Evolutionary conservation across 768 basidiomycete species (phyloP).

Genomic region (Boletus sensibilis): DNA sequence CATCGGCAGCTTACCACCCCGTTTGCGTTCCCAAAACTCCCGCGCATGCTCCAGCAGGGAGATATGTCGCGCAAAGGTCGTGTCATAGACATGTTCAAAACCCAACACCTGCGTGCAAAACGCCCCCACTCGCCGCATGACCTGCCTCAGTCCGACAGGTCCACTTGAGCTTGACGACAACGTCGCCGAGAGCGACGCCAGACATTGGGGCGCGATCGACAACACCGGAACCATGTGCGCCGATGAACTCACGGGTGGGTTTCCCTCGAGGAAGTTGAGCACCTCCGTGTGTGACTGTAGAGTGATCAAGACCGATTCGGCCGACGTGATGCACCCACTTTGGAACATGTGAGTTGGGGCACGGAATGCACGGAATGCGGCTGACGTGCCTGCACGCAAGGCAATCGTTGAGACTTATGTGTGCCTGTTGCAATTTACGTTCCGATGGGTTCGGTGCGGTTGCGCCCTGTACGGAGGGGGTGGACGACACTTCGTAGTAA

Average conservation of each 20-base stretch:
- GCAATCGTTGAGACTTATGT: conserved; percentile 96
- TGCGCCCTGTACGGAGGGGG: conserved; percentile 19
- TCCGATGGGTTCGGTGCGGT: conserved; percentile 24
- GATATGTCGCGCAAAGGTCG: conserved; percentile 90
- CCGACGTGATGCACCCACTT: conserved; percentile 98
- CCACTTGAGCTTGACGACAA: conserved; percentile 46
- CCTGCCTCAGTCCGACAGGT: conserved; percentile 49
- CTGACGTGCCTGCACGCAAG: conserved; percentile 88
- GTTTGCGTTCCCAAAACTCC: conserved; percentile 77
- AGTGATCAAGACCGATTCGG: conserved; percentile 95
- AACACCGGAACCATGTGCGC: conserved; percentile 61
- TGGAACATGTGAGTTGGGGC: conserved; percentile 10
- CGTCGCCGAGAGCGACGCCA: conserved; percentile 77
- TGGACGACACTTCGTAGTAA: conserved; percentile 79
- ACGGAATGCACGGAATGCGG: not conserved
- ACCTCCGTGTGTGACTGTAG: conserved; percentile 95
- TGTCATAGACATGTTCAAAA: conserved; percentile 86
- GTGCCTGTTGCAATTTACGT: conserved; percentile 84
- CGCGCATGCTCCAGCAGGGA: conserved; percentile 75
- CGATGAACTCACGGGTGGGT: conserved; percentile 41
- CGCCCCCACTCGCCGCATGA: conserved; percentile 67
- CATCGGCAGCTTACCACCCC: conserved; percentile 66
- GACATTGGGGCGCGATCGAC: conserved; percentile 86
- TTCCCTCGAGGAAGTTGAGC: conserved; percentile 67
- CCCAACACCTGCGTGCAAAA: conserved; percentile 71